Evolutionary conservation across 176 grass and related monocot species (phyloP).

Genomic region (Paspalum notatum): DNA sequence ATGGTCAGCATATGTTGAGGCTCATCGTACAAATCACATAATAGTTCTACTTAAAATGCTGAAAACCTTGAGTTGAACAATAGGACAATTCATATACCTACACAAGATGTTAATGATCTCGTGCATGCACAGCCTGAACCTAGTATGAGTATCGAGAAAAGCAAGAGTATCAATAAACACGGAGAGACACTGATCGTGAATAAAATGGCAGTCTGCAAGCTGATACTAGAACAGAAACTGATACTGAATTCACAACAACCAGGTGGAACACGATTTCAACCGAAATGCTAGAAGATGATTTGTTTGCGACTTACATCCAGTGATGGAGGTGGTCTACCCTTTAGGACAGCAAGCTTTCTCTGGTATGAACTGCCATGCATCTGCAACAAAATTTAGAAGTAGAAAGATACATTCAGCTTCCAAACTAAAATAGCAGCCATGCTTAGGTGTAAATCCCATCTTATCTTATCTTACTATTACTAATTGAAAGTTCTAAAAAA

Average conservation of each 20-base stretch:
- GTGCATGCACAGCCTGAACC: background rate
- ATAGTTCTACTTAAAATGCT: slow-evolving; percentile 8
- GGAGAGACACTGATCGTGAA: background rate
- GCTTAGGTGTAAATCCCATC: background rate
- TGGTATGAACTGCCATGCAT: slow-evolving; percentile 99
- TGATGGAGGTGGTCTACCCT: slow-evolving; percentile 61
- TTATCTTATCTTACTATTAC: no score
- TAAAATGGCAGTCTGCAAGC: background rate
- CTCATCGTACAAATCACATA: slow-evolving; percentile 4
- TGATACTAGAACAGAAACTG: background rate
- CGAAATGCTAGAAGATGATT: slow-evolving; percentile 1
- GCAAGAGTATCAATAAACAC: background rate
- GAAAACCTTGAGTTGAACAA: slow-evolving; percentile 5
- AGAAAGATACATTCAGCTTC: slow-evolving; percentile 24
- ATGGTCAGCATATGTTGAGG: background rate
- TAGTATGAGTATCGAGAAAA: background rate
- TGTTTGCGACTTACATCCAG: slow-evolving; percentile 58
- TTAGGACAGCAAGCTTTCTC: slow-evolving; percentile 77
- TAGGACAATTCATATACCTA: background rate
- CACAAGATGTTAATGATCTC: background rate
- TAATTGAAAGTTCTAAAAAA: no score
- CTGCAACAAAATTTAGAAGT: slow-evolving; percentile 51
- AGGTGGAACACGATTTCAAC: background rate
- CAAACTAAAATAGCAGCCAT: background rate
- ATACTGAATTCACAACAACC: slow-evolving; percentile 13